Evolutionary conservation across 257 asterid species (phyloP), one percentile per base, ranked within the genome.

Genomic region (Ehretia macrophylla): DNA sequence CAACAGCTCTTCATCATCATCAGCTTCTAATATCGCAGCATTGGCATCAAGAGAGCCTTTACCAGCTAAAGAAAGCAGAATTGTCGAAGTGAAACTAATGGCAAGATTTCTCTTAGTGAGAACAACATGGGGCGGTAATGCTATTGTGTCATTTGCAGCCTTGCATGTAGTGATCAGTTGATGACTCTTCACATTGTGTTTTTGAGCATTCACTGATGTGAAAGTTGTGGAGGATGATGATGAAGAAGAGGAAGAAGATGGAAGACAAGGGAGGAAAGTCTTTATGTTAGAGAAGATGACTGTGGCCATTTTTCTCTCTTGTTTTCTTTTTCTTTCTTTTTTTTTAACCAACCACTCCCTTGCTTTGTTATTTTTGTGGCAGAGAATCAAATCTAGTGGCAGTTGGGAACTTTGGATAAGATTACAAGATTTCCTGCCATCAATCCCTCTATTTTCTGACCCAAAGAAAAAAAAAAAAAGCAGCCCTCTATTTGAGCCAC

Each of bases 11-110:
- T 67, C 83, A 52, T 86, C 99, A 8, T 89, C 99, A 0, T 86
- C 99, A 32, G 95, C 96, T 79, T 93, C 97, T 8, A 93, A 70
- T 35, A 93, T 86, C 47, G 99, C 92, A 16, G 95, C 96, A 57
- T 77, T 75, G 58, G 95, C 95, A 51, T 74, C 69, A 37, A 56
- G 58, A 32, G 11, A 5, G 18, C 68, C 71, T 55, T 60, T 71
- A 14, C 72, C 74, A 53, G 65, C 17, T 12, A 78, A 62, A 21
- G 79, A 65, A 18, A 81, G 59, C 19, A 83, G 66, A 19, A 75
- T 50, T 27, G 80, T 55, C 17, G 92, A 51, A 48, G 84, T 60
- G 67, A 81, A 68, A 54, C 71, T 72, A 5, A 88, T 62, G 21
- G 75, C 77, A 35, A 83, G 56, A 68, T 65, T 73, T 71, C 97